A percentile compares a stretch with the other conserved stretches of the same genome.
Conservation (phyloP, 2,329 filamentous ascomycete genomes). For the Pyricularia pennisetigena region DNA sequence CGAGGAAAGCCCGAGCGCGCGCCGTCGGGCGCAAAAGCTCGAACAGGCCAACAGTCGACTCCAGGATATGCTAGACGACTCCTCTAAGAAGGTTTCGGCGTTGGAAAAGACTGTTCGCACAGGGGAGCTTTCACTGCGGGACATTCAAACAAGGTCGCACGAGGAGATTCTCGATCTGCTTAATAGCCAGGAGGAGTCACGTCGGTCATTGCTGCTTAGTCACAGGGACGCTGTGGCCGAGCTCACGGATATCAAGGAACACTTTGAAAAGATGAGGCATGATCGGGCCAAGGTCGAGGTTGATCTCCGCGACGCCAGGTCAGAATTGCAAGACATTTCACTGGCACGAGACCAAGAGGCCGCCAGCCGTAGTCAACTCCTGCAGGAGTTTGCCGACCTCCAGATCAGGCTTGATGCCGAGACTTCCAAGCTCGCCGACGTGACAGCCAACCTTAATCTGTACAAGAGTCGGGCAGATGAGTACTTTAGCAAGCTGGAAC, state of each 20-base stretch:
- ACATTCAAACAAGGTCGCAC: conserved; percentile 87
- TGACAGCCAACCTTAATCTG: conserved; percentile 71
- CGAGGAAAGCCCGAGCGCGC: conserved; percentile 46
- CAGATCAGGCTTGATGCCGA: conserved; percentile 90
- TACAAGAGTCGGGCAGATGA: conserved; percentile 93
- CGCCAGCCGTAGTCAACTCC: conserved; percentile 75
- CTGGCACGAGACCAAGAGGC: conserved; percentile 76
- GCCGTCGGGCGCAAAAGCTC: conserved; percentile 77
- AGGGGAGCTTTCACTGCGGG: conserved; percentile 79
- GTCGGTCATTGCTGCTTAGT: conserved; percentile 68
- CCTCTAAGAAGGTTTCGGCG: conserved; percentile 80
- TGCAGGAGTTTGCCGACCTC: conserved; percentile 87
- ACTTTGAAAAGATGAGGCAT: conserved; percentile 81
- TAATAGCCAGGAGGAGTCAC: conserved; percentile 85
- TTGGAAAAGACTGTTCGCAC: conserved; percentile 79
- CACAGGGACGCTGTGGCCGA: conserved; percentile 82
- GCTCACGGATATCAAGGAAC: conserved; percentile 73
- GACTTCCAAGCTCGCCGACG: conserved; percentile 72
- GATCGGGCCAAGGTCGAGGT: conserved; percentile 72
- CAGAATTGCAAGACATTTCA: conserved; percentile 74
- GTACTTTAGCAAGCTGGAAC: conserved; percentile 94
- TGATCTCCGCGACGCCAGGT: conserved; percentile 73
- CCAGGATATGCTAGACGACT: conserved; percentile 92
- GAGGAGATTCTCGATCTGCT: conserved; percentile 90
- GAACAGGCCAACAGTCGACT: conserved; percentile 86